Conservation (phyloP, 176 grass and related monocot species). For the Neostapfia colusana region DNA sequence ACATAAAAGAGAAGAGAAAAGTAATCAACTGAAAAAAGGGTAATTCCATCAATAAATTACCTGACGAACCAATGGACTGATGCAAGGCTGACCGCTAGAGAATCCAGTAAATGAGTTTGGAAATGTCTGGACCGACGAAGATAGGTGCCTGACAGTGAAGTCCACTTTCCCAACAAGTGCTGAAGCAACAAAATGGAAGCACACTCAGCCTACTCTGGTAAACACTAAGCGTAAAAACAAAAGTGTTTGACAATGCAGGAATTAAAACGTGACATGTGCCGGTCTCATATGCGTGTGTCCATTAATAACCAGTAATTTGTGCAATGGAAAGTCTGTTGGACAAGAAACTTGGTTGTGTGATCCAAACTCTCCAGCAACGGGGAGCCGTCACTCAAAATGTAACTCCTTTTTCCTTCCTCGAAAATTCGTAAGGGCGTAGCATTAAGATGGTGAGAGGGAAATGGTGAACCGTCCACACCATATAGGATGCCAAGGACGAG, state of each 20-base stretch:
- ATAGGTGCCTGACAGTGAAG: conserved; percentile 96
- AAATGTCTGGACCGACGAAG: conserved; percentile 70
- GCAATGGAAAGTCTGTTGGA: not conserved
- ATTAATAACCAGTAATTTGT: not conserved
- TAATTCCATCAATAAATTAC: conserved; percentile 42
- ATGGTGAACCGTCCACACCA: conserved; percentile 31
- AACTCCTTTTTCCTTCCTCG: not conserved
- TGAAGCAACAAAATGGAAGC: conserved; percentile 41
- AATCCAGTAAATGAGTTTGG: conserved; percentile 69
- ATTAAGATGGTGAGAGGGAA: not conserved
- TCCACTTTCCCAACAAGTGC: conserved; percentile 92
- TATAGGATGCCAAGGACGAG: conserved; percentile 94
- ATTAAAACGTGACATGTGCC: not conserved
- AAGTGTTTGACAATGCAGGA: not conserved
- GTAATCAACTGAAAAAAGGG: not conserved
- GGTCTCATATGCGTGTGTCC: not conserved
- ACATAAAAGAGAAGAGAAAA: not conserved
- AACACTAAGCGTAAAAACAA: not conserved
- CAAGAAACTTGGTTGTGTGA: not conserved
- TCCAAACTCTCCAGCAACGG: not conserved
- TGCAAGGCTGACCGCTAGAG: conserved; percentile 79
- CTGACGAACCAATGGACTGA: conserved; percentile 39
- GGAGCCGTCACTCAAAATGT: not conserved
- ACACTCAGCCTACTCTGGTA: conserved; percentile 15
- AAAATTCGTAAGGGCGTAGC: not conserved